These are phyloP conservation scores for Taxawa tesnikishii DNA, from an alignment of 2,329 filamentous ascomycete species.

Conservation along the genomic window DNA sequence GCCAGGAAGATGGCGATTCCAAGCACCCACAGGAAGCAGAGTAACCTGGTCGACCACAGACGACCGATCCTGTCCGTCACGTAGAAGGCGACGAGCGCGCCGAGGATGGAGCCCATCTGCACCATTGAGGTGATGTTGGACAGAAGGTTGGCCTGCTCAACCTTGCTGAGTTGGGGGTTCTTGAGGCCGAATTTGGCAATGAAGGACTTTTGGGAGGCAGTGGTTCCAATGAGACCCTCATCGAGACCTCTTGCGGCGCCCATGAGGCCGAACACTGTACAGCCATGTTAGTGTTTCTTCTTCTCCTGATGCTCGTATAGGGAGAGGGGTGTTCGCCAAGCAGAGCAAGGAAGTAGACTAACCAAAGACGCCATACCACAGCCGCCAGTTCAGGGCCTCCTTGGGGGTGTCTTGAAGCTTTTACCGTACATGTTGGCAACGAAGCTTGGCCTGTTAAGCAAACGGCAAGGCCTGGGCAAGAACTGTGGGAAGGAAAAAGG, in stretches of 20 bases:
- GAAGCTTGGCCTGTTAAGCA: too few species aligned
- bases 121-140: constrained; percentile 72
- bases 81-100: constrained; percentile 46
- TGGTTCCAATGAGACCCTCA: constrained; percentile 55
- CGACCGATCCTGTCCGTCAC: constrained; percentile 19
- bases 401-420: constrained; percentile 53
- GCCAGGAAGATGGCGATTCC: constrained; percentile 30
- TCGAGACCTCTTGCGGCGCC: constrained; percentile 70
- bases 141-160: constrained; percentile 49
- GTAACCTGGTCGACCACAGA: constrained; percentile 16
- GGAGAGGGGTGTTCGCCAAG: too few species aligned
- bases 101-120: constrained; percentile 62
- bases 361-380: constrained; percentile 61
- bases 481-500: too few species aligned
- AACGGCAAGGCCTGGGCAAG: too few species aligned
- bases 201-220: constrained; percentile 51
- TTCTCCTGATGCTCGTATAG: too few species aligned
- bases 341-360: too few species aligned
- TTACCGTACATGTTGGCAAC: constrained; percentile 18
- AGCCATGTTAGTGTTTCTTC: too few species aligned
- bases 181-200: constrained; percentile 45
- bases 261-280: constrained; percentile 40
- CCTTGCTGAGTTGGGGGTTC: constrained; percentile 37
- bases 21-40: constrained; percentile 16
- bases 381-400: constrained; percentile 62